Conservation (phyloP, 1,284 basidiomycete genomes). For the Butyriboletus regius region DNA sequence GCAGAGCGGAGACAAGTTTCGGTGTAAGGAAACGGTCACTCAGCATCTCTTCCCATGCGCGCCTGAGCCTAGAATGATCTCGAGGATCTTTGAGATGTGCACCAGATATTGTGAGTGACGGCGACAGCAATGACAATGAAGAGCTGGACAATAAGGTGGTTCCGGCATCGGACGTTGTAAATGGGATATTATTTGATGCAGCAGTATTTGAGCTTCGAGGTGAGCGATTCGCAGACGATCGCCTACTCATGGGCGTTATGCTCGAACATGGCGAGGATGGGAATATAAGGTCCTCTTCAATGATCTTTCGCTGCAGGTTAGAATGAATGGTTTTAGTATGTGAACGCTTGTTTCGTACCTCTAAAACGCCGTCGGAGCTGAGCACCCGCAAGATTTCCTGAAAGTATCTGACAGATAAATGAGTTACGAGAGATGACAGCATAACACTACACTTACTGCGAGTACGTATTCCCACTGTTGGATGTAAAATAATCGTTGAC, state of each 20-base stretch:
- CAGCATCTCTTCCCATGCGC: slow-evolving; percentile 66
- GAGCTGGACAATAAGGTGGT: slow-evolving; percentile 8
- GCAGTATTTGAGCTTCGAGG: slow-evolving; percentile 27
- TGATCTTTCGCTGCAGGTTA: slow-evolving; percentile 39
- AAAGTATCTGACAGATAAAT: slow-evolving; percentile 6
- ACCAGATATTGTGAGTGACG: slow-evolving; percentile 16
- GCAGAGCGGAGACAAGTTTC: slow-evolving; percentile 52
- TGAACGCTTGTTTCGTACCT: slow-evolving; percentile 38
- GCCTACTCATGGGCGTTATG: slow-evolving; percentile 10
- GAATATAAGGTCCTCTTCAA: slow-evolving; percentile 68
- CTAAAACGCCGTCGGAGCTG: slow-evolving; percentile 53
- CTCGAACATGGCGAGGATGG: slow-evolving; percentile 37
- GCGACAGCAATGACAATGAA: slow-evolving; percentile 21
- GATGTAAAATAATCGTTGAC: slow-evolving; percentile 7
- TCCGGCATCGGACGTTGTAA: slow-evolving; percentile 21
- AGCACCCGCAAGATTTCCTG: slow-evolving; percentile 63
- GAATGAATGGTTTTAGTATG: background rate
- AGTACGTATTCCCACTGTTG: slow-evolving; percentile 46
- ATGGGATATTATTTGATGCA: slow-evolving; percentile 17
- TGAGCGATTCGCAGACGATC: slow-evolving; percentile 21
- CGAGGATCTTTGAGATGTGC: slow-evolving; percentile 38
- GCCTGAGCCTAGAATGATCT: slow-evolving; percentile 56
- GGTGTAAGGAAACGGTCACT: slow-evolving; percentile 50
- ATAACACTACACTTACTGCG: slow-evolving; percentile 35
- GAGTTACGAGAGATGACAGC: slow-evolving; percentile 10